Evolutionary conservation across 2,329 filamentous ascomycete species (phyloP).

Genomic region (Bisporella sp.): DNA sequence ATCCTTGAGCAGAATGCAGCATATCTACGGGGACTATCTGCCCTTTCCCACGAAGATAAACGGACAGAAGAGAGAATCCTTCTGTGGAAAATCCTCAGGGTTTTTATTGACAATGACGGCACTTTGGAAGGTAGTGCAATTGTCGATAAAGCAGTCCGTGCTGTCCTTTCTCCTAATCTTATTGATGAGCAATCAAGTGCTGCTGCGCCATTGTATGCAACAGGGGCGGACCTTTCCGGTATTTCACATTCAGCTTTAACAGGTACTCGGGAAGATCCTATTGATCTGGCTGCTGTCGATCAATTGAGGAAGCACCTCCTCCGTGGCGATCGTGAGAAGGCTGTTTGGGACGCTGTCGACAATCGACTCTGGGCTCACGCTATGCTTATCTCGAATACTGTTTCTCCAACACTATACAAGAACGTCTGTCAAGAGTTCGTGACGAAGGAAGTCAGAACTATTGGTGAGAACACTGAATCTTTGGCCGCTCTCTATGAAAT

Average conservation of each 20-base stretch:
- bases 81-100: conserved; percentile 77
- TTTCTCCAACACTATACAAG: conserved; percentile 81
- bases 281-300: conserved; percentile 63
- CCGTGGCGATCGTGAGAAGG: conserved; percentile 78
- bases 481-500: conserved; percentile 89
- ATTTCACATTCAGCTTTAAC: conserved; percentile 29
- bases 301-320: conserved; percentile 68
- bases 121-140: conserved; percentile 63
- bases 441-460: conserved; percentile 82
- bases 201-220: conserved; percentile 27
- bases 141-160: conserved; percentile 68
- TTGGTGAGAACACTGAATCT: conserved; percentile 74
- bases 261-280: conserved; percentile 52
- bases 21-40: conserved; percentile 37
- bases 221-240: conserved; percentile 32
- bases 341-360: conserved; percentile 89
- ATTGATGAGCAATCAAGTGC: conserved; percentile 24
- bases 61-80: conserved; percentile 72
- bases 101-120: conserved; percentile 85
- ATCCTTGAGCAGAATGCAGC: conserved; percentile 52
- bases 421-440: conserved; percentile 94
- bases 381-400: conserved; percentile 72
- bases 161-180: conserved; percentile 58
- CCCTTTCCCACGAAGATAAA: conserved; percentile 55
- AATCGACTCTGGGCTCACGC: conserved; percentile 95